Conservation (phyloP, 805 yeast species). For the Candida easanensis region DNA sequence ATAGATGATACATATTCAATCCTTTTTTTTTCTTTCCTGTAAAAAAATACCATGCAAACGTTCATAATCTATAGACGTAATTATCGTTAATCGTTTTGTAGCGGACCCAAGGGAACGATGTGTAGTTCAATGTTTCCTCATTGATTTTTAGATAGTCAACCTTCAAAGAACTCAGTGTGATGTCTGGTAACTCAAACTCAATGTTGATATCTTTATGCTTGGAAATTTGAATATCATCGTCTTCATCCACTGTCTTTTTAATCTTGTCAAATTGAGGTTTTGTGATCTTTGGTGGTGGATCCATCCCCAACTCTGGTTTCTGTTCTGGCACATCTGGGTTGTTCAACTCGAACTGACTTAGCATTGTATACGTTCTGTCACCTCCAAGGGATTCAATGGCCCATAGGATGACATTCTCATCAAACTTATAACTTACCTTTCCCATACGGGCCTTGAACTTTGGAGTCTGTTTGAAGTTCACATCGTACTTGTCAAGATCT, state of each 20-base stretch:
- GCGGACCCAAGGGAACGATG: constrained; percentile 79
- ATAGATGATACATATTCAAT: neutral
- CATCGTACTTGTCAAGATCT: constrained; percentile 36
- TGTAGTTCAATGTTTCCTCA: constrained; percentile 54
- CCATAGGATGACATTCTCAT: constrained; percentile 72
- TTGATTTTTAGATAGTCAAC: constrained; percentile 64
- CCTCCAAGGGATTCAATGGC: constrained; percentile 66
- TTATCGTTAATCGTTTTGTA: constrained; percentile 45
- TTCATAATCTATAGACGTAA: constrained; percentile 26
- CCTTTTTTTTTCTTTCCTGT: neutral
- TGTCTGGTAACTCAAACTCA: constrained; percentile 61
- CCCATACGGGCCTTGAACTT: constrained; percentile 74
- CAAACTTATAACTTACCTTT: constrained; percentile 66
- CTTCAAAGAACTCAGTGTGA: constrained; percentile 63
- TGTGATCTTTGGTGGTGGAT: constrained; percentile 25
- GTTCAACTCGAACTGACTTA: constrained; percentile 44
- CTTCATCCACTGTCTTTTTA: constrained; percentile 15
- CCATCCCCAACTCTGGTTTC: constrained; percentile 23
- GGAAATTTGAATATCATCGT: constrained; percentile 6
- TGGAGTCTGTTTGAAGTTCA: constrained; percentile 49
- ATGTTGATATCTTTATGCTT: constrained; percentile 39
- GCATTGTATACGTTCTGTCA: constrained; percentile 49
- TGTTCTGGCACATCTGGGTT: constrained; percentile 24
- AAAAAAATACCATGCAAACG: neutral
- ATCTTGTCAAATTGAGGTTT: constrained; percentile 25